Evolutionary conservation across 495 filamentous ascomycete genomes (phyloP).

Genomic region (Letharia columbiana): DNA sequence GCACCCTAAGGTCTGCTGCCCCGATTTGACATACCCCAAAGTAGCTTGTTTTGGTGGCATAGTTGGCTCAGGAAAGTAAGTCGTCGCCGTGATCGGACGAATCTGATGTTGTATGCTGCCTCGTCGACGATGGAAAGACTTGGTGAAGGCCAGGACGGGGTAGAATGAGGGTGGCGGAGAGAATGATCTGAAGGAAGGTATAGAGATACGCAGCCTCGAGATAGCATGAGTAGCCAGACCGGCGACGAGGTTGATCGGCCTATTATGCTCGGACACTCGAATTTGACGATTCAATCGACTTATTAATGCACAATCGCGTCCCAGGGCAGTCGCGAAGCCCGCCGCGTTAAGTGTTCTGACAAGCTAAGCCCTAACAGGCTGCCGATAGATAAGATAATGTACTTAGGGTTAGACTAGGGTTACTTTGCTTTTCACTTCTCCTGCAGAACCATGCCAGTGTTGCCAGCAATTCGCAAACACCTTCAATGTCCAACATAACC

Average conservation of each 20-base stretch:
- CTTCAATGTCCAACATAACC: conserved; percentile 24
- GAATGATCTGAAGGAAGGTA: neutral
- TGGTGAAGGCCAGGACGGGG: neutral
- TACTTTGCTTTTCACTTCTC: too few species aligned
- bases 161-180: neutral
- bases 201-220: neutral
- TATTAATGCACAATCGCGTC: neutral
- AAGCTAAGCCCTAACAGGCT: neutral
- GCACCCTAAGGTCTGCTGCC: conserved; percentile 78
- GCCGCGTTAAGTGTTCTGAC: neutral
- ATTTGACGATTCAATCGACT: neutral
- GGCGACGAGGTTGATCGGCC: neutral
- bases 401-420: too few species aligned
- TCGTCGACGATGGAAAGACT: neutral
- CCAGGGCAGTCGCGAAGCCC: neutral
- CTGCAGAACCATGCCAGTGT: too few species aligned
- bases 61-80: neutral
- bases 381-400: neutral
- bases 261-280: neutral
- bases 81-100: neutral
- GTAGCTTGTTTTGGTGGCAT: conserved; percentile 66
- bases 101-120: neutral
- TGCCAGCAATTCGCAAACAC: neutral
- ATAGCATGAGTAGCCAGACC: neutral
- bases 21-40: conserved; percentile 80